A percentile compares a stretch with the other conserved stretches of the same genome.
phyloP scores from a whole-genome alignment of 2,329 filamentous ascomycete species.

The Paraconiothyrium sp. region DNA sequence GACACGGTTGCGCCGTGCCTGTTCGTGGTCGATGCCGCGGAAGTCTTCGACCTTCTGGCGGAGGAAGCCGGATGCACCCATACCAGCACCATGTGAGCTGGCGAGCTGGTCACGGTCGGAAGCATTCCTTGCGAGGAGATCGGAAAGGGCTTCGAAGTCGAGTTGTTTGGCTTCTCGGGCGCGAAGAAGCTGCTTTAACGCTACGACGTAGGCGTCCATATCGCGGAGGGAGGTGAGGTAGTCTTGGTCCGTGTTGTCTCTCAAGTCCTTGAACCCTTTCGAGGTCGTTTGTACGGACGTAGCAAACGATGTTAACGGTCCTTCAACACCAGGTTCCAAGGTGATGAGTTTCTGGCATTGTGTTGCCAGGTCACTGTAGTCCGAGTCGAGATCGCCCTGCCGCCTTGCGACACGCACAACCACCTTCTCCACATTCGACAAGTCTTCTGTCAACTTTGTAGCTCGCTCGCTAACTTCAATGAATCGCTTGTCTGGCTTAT shows the following conservation, averaged over 20 bases:
- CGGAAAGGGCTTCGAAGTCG: conserved; percentile 93
- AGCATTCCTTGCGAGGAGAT: conserved; percentile 92
- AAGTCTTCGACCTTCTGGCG: conserved; percentile 96
- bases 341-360: conserved; percentile 94
- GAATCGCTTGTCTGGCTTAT: conserved; percentile 94
- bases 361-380: conserved; percentile 88
- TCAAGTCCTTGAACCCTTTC: conserved; percentile 78
- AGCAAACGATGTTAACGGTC: conserved; percentile 84
- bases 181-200: conserved; percentile 87
- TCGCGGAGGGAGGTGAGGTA: conserved; percentile 92
- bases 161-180: conserved; percentile 97
- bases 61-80: conserved; percentile 85
- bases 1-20: conserved; percentile 83
- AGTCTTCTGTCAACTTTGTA: conserved; percentile 90
- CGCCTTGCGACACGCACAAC: conserved; percentile 87
- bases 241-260: conserved; percentile 93
- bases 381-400: conserved; percentile 85
- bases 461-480: conserved; percentile 92
- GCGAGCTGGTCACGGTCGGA: conserved; percentile 83
- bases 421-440: conserved; percentile 94
- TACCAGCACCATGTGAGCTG: conserved; percentile 69
- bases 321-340: conserved; percentile 87
- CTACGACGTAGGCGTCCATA: conserved; percentile 93
- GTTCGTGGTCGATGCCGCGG: conserved; percentile 94
- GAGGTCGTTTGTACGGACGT: conserved; percentile 86